Conservation (phyloP, 352 stramenopile species). For the Pythium volutum region DNA sequence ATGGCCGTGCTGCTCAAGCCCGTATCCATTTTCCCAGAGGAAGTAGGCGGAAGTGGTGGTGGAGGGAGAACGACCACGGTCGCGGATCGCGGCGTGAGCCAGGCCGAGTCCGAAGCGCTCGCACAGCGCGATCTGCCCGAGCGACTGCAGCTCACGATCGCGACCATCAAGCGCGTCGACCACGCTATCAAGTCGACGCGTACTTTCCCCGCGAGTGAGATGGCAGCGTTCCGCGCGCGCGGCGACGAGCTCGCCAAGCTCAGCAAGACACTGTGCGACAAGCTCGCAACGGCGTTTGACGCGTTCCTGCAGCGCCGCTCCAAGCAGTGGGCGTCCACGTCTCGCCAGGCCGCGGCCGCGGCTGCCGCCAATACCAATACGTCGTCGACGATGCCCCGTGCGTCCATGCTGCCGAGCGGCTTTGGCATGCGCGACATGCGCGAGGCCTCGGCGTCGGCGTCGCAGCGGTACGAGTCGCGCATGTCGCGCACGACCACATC, state of each 20-base stretch:
- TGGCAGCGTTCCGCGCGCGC: conserved; percentile 51
- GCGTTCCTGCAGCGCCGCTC: conserved; percentile 46
- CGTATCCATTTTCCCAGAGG: conserved; percentile 44
- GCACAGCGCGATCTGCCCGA: conserved; percentile 26
- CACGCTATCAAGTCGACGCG: conserved; percentile 56
- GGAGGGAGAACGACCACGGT: neutral
- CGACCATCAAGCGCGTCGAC: conserved; percentile 44
- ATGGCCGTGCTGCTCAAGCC: conserved; percentile 55
- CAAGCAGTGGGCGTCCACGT: conserved; percentile 37
- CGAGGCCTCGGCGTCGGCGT: conserved; percentile 10
- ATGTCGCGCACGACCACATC: conserved; percentile 38
- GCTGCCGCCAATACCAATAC: conserved; percentile 4
- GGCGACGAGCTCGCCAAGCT: conserved; percentile 55
- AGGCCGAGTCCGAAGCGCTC: conserved; percentile 15
- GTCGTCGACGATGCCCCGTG: conserved; percentile 15
- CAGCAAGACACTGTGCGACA: conserved; percentile 44
- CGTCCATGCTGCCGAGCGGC: conserved; percentile 13
- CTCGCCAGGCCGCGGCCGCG: conserved; percentile 5
- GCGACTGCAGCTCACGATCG: conserved; percentile 34
- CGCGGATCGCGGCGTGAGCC: conserved; percentile 11
- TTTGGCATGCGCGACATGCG: conserved; percentile 13
- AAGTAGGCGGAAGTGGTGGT: conserved; percentile 11
- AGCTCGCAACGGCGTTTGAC: conserved; percentile 51
- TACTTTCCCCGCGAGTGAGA: conserved; percentile 58
- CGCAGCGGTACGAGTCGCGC: conserved; percentile 19